These are phyloP conservation scores for Olyra latifolia DNA, from an alignment of 176 grass and related monocot species.

Conservation along the genomic window DNA sequence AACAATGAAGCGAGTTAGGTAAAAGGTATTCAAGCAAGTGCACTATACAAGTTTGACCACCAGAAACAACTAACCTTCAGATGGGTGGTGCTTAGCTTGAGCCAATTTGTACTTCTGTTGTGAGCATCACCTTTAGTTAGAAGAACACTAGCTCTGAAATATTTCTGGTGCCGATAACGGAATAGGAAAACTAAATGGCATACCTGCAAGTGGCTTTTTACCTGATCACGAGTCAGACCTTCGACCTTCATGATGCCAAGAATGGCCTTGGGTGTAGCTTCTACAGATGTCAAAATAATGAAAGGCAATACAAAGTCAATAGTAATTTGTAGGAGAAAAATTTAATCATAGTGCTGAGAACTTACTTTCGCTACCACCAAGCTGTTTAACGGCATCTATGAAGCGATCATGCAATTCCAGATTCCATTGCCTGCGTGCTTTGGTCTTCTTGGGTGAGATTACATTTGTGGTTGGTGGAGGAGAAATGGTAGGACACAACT, in stretches of 20 bases:
- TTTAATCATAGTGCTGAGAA: not conserved
- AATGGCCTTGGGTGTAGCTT: conserved; percentile 18
- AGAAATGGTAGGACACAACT: not conserved
- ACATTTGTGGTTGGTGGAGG: conserved; percentile 3
- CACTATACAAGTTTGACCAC: not conserved
- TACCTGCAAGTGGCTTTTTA: conserved; percentile 40
- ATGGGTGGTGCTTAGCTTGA: not conserved
- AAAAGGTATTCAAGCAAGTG: not conserved
- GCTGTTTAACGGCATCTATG: conserved; percentile 37
- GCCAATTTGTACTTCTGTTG: conserved; percentile 15
- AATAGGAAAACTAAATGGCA: not conserved
- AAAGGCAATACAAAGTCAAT: not conserved
- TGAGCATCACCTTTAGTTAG: not conserved
- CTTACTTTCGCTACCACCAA: conserved; percentile 49
- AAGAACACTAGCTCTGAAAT: not conserved
- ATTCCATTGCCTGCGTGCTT: conserved; percentile 32
- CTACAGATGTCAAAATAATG: conserved; percentile 13
- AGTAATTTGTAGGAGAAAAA: not conserved
- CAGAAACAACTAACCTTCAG: conserved; percentile 18
- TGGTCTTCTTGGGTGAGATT: not conserved
- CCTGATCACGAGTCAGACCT: conserved; percentile 27
- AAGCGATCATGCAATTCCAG: conserved; percentile 42
- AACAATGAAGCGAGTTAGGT: too few species aligned
- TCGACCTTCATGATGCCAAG: conserved; percentile 19
- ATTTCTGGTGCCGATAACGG: not conserved